Conservation (phyloP, 441 rosid genomes). For the Metrosideros polymorpha region DNA sequence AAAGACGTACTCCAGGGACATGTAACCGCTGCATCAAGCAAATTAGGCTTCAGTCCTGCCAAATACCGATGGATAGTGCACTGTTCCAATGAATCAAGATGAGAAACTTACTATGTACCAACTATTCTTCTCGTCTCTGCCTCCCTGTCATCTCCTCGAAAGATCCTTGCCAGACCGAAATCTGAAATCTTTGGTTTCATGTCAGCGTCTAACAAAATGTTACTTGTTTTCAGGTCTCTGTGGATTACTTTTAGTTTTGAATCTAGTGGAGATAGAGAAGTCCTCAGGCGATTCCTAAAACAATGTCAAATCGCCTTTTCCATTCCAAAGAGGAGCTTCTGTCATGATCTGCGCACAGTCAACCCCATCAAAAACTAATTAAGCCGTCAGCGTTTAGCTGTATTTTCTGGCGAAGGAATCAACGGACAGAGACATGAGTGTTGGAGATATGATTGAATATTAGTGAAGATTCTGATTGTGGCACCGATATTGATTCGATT, state of each 20-base stretch:
- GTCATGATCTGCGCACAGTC: not conserved
- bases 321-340: not conserved
- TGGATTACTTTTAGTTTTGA: too few species aligned
- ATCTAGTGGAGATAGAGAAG: too few species aligned
- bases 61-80: not conserved
- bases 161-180: not conserved
- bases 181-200: not conserved
- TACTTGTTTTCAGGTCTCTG: too few species aligned
- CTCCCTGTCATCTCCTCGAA: not conserved
- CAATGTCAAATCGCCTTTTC: too few species aligned
- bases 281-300: too few species aligned
- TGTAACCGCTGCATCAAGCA: not conserved
- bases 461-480: too few species aligned
- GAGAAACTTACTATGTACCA: too few species aligned
- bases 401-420: not conserved
- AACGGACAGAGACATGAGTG: not conserved
- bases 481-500: too few species aligned
- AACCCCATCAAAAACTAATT: not conserved
- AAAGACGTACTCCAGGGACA: not conserved
- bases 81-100: too few species aligned
- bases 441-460: too few species aligned
- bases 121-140: not conserved
- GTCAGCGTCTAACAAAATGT: not conserved
- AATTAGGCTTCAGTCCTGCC: not conserved
- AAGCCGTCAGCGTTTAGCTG: not conserved